phyloP scores from a whole-genome alignment of 352 stramenopile species.

The Phytophthora litchii region DNA sequence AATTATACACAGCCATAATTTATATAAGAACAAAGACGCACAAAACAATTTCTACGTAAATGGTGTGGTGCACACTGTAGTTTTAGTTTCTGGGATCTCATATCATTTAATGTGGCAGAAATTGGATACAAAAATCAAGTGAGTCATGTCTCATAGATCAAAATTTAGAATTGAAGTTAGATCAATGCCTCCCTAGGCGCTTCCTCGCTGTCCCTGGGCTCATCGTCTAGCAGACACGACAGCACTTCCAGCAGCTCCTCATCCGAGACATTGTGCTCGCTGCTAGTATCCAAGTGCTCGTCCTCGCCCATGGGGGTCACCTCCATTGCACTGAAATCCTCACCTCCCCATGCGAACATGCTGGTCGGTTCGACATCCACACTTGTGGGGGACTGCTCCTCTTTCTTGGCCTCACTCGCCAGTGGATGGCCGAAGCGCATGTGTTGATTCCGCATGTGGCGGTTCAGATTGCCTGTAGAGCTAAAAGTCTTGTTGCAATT shows the following conservation, averaged over 20 bases:
- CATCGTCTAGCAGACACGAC: slow-evolving; percentile 42
- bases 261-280: slow-evolving; percentile 26
- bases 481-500: slow-evolving; percentile 71
- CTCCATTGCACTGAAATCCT: slow-evolving; percentile 5
- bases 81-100: too few species aligned
- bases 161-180: too few species aligned
- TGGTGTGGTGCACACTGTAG: too few species aligned
- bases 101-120: too few species aligned
- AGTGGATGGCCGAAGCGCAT: slow-evolving; percentile 33
- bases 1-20: too few species aligned
- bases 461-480: slow-evolving; percentile 65
- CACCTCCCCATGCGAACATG: slow-evolving; percentile 10
- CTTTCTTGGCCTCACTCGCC: slow-evolving; percentile 13
- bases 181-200: not conserved
- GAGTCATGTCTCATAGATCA: too few species aligned
- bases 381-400: slow-evolving; percentile 25
- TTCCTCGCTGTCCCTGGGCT: slow-evolving; percentile 7
- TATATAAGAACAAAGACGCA: too few species aligned
- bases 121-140: too few species aligned
- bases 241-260: slow-evolving; percentile 46
- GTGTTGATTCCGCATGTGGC: slow-evolving; percentile 64
- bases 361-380: slow-evolving; percentile 20
- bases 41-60: too few species aligned
- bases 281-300: slow-evolving; percentile 22
- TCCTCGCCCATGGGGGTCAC: slow-evolving; percentile 16